Evolutionary conservation across 352 stramenopile species (phyloP).

Genomic region (Aphanomyces cochlioides): DNA sequence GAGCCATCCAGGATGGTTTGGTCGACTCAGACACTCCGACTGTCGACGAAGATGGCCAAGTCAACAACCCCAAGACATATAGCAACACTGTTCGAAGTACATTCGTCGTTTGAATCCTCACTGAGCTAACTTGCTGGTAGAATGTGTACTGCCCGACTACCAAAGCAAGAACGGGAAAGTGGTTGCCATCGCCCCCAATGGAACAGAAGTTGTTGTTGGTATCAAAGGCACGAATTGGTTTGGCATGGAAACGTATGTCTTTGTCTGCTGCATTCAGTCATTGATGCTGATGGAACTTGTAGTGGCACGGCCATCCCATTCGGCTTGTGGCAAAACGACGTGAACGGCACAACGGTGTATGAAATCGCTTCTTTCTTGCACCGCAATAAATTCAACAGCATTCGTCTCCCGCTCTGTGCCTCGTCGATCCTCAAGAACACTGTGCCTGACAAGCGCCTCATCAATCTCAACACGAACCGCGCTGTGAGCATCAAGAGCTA

Average conservation of each 20-base stretch:
- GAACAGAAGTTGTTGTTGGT: conserved; percentile 47
- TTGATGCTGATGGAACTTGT: not conserved
- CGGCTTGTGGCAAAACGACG: conserved; percentile 55
- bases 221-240: conserved; percentile 81
- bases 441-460: conserved; percentile 36
- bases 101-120: not conserved
- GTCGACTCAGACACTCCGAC: not conserved
- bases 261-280: conserved; percentile 15
- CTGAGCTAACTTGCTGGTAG: conserved; percentile 18
- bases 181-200: conserved; percentile 42
- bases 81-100: conserved; percentile 38
- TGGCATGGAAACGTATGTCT: conserved; percentile 58
- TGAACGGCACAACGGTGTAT: conserved; percentile 62
- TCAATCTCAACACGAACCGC: conserved; percentile 53
- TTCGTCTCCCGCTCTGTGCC: conserved; percentile 62
- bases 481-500: conserved; percentile 45
- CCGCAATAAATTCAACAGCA: conserved; percentile 72
- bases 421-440: conserved; percentile 58
- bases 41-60: conserved; percentile 37
- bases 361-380: conserved; percentile 60
- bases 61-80: conserved; percentile 66
- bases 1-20: conserved; percentile 26
- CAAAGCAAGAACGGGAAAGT: conserved; percentile 60
- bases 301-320: conserved; percentile 46
- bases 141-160: conserved; percentile 57